phyloP scores from a whole-genome alignment of 225 moss, liverwort and hornwort species.

The Sphagnum tenellum region DNA sequence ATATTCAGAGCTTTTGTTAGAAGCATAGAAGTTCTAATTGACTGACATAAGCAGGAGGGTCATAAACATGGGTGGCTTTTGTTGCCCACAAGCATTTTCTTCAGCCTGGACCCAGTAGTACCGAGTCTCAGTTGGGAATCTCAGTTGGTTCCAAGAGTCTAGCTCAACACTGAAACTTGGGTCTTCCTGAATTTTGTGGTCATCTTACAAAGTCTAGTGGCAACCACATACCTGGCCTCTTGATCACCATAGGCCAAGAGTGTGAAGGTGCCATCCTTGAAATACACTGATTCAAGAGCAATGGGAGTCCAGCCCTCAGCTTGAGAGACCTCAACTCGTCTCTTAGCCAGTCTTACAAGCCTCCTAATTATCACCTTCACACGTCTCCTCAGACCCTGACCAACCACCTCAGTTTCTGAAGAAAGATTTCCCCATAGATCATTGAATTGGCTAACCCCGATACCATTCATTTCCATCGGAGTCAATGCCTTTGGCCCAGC shows the following conservation, averaged over 20 bases:
- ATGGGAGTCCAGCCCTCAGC: constrained; percentile 69
- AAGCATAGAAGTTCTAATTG: no score
- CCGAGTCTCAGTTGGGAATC: no score
- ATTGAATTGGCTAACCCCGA: constrained; percentile 22
- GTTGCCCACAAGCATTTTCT: no score
- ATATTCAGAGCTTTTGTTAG: no score
- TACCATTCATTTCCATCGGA: constrained; percentile 9
- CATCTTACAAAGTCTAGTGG: background rate
- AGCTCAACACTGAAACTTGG: no score
- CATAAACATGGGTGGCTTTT: no score
- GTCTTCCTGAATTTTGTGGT: no score
- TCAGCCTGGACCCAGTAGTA: no score
- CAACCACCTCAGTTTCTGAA: constrained; percentile 19
- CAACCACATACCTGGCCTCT: constrained; percentile 73
- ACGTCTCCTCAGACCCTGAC: constrained; percentile 35
- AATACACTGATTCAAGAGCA: constrained; percentile 75
- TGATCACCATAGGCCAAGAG: constrained; percentile 92
- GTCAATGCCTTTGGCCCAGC: constrained; percentile 20
- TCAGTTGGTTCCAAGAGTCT: no score
- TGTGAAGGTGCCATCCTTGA: constrained; percentile 86
- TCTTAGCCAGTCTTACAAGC: constrained; percentile 54
- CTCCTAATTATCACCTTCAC: constrained; percentile 35
- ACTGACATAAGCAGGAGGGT: no score
- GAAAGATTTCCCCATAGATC: constrained; percentile 37
- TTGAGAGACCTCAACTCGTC: constrained; percentile 44